A percentile compares a stretch with the other conserved stretches of the same genome.
Evolutionary conservation across 495 filamentous ascomycete species (phyloP).

Genomic region (Lineolata rhizophorae): DNA sequence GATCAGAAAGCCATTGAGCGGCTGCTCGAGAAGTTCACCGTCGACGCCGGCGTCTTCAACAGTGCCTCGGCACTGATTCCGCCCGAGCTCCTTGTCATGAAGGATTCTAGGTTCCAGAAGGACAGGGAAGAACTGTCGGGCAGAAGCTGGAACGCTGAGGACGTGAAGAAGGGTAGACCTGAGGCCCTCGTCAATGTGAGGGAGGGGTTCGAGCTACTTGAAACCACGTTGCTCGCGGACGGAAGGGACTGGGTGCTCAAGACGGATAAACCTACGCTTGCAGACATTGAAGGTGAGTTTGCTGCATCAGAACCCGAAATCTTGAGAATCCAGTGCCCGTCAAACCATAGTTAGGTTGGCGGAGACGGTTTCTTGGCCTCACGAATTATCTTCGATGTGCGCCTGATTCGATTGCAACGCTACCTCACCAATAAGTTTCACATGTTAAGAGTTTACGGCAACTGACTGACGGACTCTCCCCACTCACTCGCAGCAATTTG

Average conservation of each 20-base stretch:
- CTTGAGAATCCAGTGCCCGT: no score
- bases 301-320: background rate
- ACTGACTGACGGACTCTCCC: no score
- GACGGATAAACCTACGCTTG: conserved; percentile 1
- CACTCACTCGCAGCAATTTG: no score
- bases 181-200: conserved; percentile 4
- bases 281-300: conserved; percentile 6
- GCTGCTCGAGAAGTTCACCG: conserved; percentile 21
- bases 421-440: no score
- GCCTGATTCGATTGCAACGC: no score
- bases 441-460: background rate
- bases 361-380: no score
- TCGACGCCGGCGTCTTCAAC: conserved; percentile 27
- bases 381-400: no score
- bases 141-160: conserved; percentile 2
- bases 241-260: conserved; percentile 7
- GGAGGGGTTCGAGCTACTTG: conserved; percentile 6
- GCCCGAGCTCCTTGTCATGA: conserved; percentile 22
- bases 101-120: conserved; percentile 25
- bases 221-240: conserved; percentile 5
- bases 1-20: conserved; percentile 15
- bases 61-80: conserved; percentile 26
- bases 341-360: no score
- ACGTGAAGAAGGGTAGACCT: conserved; percentile 3
- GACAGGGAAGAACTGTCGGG: conserved; percentile 23